Percentiles rank a stretch among this genome's conserved stretches.
phyloP scores from a whole-genome alignment of 495 filamentous ascomycete species.

The Tetracladium marchalianum region DNA sequence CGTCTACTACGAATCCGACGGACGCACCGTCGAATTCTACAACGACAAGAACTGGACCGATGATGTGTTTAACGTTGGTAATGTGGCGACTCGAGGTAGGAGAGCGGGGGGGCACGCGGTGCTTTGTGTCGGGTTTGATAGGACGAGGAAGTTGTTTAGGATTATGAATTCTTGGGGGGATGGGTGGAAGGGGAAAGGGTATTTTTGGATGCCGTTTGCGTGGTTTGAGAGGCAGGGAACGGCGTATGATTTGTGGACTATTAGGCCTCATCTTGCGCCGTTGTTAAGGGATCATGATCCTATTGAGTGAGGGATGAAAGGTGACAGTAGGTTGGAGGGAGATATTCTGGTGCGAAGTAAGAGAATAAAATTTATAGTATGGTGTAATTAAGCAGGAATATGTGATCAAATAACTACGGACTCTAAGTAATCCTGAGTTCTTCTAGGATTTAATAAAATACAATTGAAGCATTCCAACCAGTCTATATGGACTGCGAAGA shows the following conservation, averaged over 20 bases:
- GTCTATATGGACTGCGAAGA: too few relatives aligned
- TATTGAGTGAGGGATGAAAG: not conserved
- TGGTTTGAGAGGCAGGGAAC: not conserved
- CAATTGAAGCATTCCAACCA: too few relatives aligned
- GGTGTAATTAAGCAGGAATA: too few relatives aligned
- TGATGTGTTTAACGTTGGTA: not conserved
- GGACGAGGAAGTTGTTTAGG: not conserved
- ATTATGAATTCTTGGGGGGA: not conserved
- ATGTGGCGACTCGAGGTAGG: too few relatives aligned
- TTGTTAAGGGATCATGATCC: slow-evolving; percentile 3
- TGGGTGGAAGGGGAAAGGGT: not conserved
- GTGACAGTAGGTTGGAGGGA: too few relatives aligned
- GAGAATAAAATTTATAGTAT: too few relatives aligned
- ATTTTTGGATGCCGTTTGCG: not conserved
- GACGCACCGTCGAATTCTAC: not conserved
- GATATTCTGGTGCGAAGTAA: too few relatives aligned
- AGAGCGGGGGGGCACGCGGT: not conserved
- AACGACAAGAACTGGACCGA: not conserved
- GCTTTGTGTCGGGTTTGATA: not conserved
- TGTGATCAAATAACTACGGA: too few relatives aligned
- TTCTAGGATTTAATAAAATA: too few relatives aligned
- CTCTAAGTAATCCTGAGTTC: too few relatives aligned
- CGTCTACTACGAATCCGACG: not conserved
- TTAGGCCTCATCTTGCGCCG: not conserved
- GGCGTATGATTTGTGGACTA: not conserved